These are phyloP conservation scores for Pestalotiopsis sp. DNA, from an alignment of 2,329 filamentous ascomycete genomes.

Conservation along the genomic window DNA sequence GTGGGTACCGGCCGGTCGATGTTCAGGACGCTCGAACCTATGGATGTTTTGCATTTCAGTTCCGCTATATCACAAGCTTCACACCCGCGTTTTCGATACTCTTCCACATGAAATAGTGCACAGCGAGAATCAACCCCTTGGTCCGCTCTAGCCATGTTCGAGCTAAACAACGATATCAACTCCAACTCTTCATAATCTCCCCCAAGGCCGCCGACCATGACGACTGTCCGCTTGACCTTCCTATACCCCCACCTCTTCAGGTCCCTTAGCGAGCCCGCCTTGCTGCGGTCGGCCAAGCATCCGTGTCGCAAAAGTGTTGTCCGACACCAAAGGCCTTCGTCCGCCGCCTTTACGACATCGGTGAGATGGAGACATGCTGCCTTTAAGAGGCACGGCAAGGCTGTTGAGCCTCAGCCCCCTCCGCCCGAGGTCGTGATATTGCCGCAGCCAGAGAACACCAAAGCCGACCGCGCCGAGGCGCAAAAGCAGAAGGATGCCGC, in stretches of 20 bases:
- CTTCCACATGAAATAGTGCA: background rate
- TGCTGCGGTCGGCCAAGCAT: conserved; percentile 43
- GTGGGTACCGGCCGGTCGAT: background rate
- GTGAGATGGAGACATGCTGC: conserved; percentile 39
- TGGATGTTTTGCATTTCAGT: background rate
- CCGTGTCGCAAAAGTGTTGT: conserved; percentile 33
- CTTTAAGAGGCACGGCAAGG: conserved; percentile 63
- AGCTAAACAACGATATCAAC: background rate
- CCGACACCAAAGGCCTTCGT: conserved; percentile 24
- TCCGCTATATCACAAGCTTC: background rate
- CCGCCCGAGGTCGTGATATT: conserved; percentile 30
- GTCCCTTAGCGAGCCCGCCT: conserved; percentile 46
- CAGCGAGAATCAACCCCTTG: background rate
- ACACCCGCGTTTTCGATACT: background rate
- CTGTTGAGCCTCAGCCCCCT: conserved; percentile 48
- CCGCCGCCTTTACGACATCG: conserved; percentile 40
- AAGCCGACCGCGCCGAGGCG: background rate
- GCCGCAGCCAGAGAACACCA: conserved; percentile 21
- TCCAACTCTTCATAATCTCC: background rate
- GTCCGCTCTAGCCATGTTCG: background rate
- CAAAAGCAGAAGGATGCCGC: conserved; percentile 1
- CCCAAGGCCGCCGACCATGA: conserved; percentile 48
- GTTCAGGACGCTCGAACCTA: background rate
- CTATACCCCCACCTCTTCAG: conserved; percentile 71
- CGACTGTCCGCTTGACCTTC: conserved; percentile 65